Evolutionary conservation across 2,329 filamentous ascomycete genomes (phyloP).

Genomic region (Chlorencoelia australis): DNA sequence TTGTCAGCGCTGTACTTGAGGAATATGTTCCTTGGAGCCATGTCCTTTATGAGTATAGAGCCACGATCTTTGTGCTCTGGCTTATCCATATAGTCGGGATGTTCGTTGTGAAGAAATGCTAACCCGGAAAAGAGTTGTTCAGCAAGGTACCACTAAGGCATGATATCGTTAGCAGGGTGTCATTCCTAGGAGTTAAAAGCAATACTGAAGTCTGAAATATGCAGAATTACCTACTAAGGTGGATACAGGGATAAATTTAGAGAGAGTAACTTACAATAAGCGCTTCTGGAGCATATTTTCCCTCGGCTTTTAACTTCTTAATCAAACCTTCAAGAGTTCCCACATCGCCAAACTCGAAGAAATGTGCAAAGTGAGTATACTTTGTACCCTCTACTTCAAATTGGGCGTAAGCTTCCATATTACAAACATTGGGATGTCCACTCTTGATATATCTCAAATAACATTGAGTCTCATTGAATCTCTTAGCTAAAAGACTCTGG

Average conservation of each 20-base stretch:
- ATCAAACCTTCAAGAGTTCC: not conserved
- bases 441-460: not conserved
- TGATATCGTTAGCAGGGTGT: too few relatives aligned
- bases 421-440: not conserved
- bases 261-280: too few relatives aligned
- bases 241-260: too few relatives aligned
- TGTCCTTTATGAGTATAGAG: not conserved
- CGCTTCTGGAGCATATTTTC: conserved; percentile 1
- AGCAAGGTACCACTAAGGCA: conserved; percentile 1
- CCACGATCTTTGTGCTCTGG: not conserved
- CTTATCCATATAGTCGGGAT: conserved; percentile 1
- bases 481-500: not conserved
- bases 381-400: not conserved
- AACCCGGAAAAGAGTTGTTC: not conserved
- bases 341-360: conserved; percentile 2
- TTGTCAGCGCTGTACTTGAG: not conserved
- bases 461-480: not conserved
- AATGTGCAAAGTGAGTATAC: not conserved
- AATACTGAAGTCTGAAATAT: too few relatives aligned
- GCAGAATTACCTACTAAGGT: too few relatives aligned
- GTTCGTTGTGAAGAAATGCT: not conserved
- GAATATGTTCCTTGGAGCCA: conserved; percentile 4
- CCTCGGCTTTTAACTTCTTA: not conserved
- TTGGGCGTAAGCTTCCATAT: conserved; percentile 1
- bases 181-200: too few relatives aligned